Conservation (phyloP, 1,284 basidiomycete species). For the Puccinia hordei region DNA sequence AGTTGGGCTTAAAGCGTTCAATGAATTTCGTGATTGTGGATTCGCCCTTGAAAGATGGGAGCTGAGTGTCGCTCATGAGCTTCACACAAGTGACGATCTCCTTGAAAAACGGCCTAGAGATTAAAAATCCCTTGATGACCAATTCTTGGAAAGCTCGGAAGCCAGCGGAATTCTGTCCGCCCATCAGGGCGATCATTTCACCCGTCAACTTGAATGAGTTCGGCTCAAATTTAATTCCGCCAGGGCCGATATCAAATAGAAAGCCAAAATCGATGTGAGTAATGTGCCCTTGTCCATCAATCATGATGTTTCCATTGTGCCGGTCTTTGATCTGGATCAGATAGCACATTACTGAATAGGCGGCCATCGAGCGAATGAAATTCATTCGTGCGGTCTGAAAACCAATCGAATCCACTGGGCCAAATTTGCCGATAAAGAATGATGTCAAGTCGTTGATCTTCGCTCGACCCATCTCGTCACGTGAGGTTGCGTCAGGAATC, state of each 20-base stretch:
- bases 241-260: conserved; percentile 85
- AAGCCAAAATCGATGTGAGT: conserved; percentile 98
- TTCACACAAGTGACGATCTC: conserved; percentile 84
- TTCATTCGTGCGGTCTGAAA: conserved; percentile 93
- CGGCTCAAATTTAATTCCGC: conserved; percentile 97
- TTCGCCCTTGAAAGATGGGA: conserved; percentile 97
- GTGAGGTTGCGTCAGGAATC: conserved; percentile 93
- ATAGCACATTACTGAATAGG: conserved; percentile 98
- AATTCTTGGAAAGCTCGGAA: conserved; percentile 91
- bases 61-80: conserved; percentile 89
- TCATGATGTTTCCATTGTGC: conserved; percentile 99
- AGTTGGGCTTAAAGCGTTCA: conserved; percentile 79
- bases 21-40: conserved; percentile 80
- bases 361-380: conserved; percentile 99
- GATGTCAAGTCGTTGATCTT: conserved; percentile 94
- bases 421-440: conserved; percentile 95
- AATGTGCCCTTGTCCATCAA: conserved; percentile 93
- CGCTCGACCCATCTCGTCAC: conserved; percentile 98
- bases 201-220: conserved; percentile 96
- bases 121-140: conserved; percentile 93
- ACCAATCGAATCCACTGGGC: conserved; percentile 78
- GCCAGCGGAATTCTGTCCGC: conserved; percentile 86
- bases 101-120: conserved; percentile 84
- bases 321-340: conserved; percentile 96
- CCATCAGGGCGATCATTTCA: conserved; percentile 98